Percentiles rank a stretch among this genome's conserved stretches.
phyloP scores from a whole-genome alignment of 1,139 yeast genomes.

The Suhomyces terraborum region DNA sequence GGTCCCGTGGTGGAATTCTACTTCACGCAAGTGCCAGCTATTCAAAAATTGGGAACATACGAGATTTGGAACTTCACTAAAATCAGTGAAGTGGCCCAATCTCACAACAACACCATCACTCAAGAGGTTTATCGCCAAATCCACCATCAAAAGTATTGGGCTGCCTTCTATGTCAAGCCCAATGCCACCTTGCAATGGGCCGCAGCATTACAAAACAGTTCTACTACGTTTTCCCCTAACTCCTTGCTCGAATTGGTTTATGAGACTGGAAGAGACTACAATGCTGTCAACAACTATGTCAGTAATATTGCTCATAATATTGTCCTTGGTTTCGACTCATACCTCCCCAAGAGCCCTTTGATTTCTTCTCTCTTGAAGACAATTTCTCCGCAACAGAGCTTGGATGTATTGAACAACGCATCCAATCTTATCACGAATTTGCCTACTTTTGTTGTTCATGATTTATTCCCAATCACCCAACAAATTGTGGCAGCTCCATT shows the following conservation, averaged over 20 bases:
- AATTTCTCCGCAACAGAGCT: slow-evolving; percentile 24
- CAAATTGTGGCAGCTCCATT: slow-evolving; percentile 34
- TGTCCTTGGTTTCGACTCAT: slow-evolving; percentile 17
- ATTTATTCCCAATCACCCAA: slow-evolving; percentile 26
- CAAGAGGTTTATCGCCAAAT: slow-evolving; percentile 33
- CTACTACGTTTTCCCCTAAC: slow-evolving; percentile 20
- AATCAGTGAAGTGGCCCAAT: slow-evolving; percentile 22
- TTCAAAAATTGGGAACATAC: slow-evolving; percentile 27
- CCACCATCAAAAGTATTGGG: slow-evolving; percentile 38
- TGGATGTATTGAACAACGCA: slow-evolving; percentile 19
- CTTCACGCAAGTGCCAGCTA: slow-evolving; percentile 26
- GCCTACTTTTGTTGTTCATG: slow-evolving; percentile 24
- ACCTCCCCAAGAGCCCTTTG: slow-evolving; percentile 25
- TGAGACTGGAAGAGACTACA: slow-evolving; percentile 38
- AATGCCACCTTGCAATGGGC: slow-evolving; percentile 31
- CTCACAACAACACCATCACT: slow-evolving; percentile 23
- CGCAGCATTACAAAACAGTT: slow-evolving; percentile 20
- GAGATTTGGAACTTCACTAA: slow-evolving; percentile 26
- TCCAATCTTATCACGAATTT: slow-evolving; percentile 30
- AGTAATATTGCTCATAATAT: slow-evolving; percentile 22
- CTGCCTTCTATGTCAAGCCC: slow-evolving; percentile 29
- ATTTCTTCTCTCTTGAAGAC: slow-evolving; percentile 22
- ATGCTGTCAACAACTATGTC: slow-evolving; percentile 30
- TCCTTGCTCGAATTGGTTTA: slow-evolving; percentile 27
- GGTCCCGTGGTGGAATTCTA: slow-evolving; percentile 28